These are phyloP conservation scores for Cercospora canescens DNA, from an alignment of 2,329 filamentous ascomycete species.

Conservation along the genomic window DNA sequence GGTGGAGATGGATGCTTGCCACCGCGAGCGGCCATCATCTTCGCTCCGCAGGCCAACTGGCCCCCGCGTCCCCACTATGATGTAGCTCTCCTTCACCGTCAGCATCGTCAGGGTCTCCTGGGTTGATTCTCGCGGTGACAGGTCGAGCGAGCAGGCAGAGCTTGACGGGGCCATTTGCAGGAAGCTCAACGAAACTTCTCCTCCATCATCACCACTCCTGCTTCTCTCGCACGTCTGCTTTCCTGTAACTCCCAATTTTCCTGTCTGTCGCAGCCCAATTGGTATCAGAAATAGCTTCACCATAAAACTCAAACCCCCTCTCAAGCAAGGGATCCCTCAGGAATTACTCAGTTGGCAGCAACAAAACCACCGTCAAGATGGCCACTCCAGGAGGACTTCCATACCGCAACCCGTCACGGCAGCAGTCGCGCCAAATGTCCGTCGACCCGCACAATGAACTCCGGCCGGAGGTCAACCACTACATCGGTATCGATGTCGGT, in stretches of 20 bases:
- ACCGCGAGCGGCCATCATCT: neutral
- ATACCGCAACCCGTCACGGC: slow-evolving; percentile 36
- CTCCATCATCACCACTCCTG: neutral
- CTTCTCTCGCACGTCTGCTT: neutral
- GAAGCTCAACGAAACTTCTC: slow-evolving; percentile 8
- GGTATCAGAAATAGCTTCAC: neutral
- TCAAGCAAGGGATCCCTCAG: slow-evolving; percentile 4
- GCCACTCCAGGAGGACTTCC: slow-evolving; percentile 25
- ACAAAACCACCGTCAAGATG: slow-evolving; percentile 8
- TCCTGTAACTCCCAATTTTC: neutral
- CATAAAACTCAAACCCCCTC: neutral
- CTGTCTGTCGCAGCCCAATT: neutral
- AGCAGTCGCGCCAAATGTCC: slow-evolving; percentile 49
- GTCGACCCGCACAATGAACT: slow-evolving; percentile 58
- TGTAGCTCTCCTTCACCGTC: slow-evolving; percentile 10
- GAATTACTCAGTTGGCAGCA: neutral
- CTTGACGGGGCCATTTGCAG: neutral
- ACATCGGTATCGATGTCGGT: slow-evolving; percentile 91
- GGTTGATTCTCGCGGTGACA: slow-evolving; percentile 6
- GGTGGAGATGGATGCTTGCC: neutral
- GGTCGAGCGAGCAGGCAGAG: neutral
- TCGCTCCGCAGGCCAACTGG: neutral
- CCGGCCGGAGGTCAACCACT: slow-evolving; percentile 59
- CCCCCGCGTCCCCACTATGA: slow-evolving; percentile 16
- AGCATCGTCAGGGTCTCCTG: slow-evolving; percentile 7